These are phyloP conservation scores for Rhododendron mucronatum DNA, from an alignment of 148 eudicot genomes.

Conservation along the genomic window DNA sequence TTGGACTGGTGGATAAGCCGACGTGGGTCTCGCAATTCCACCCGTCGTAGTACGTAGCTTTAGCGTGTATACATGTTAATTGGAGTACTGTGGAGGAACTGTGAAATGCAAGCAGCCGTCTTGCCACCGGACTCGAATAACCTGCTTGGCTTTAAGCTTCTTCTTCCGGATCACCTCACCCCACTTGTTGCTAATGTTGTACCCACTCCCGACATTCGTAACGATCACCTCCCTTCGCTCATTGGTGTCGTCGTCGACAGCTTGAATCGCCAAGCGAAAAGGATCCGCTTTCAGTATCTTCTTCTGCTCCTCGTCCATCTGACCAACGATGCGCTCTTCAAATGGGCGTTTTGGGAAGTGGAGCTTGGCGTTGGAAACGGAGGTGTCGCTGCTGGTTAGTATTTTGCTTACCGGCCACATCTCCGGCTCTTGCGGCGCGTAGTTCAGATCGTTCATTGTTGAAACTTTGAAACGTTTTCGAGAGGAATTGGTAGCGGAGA, in stretches of 20 bases:
- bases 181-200: slow-evolving; percentile 11
- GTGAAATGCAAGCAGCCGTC: slow-evolving; percentile 17
- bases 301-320: slow-evolving; percentile 5
- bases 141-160: slow-evolving; percentile 7
- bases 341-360: slow-evolving; percentile 8
- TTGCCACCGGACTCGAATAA: slow-evolving; percentile 12
- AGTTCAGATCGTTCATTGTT: slow-evolving; percentile 10
- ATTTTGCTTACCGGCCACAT: slow-evolving; percentile 16
- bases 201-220: slow-evolving; percentile 11
- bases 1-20: no score
- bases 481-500: not conserved
- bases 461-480: not conserved
- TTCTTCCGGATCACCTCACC: slow-evolving; percentile 12
- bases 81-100: not conserved
- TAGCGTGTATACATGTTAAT: not conserved
- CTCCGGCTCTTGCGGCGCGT: slow-evolving; percentile 11
- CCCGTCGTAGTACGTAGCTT: no score
- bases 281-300: slow-evolving; percentile 5
- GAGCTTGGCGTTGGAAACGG: slow-evolving; percentile 8
- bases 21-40: no score
- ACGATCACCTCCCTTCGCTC: slow-evolving; percentile 8
- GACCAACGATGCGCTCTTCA: not conserved
- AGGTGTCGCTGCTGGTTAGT: slow-evolving; percentile 16
- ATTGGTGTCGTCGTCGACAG: slow-evolving; percentile 1
- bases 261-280: not conserved